Evolutionary conservation across 2,329 filamentous ascomycete genomes (phyloP).

Genomic region (Epichloe sibirici): DNA sequence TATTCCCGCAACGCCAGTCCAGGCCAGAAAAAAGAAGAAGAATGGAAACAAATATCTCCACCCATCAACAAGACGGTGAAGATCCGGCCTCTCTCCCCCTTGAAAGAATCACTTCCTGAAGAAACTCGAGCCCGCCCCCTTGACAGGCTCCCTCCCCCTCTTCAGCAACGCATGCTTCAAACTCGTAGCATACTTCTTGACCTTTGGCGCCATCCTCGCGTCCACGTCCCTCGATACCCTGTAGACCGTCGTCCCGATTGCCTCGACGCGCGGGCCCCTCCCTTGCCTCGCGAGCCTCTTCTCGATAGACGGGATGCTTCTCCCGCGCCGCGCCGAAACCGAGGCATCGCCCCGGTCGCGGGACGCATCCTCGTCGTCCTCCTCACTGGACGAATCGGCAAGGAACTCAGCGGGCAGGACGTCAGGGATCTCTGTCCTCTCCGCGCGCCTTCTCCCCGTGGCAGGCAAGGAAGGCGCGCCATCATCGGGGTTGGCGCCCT

Average conservation of each 20-base stretch:
- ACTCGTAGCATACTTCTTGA: constrained; percentile 28
- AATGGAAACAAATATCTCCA: background rate
- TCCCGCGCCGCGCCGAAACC: constrained; percentile 24
- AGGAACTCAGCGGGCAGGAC: constrained; percentile 42
- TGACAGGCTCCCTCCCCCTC: constrained; percentile 29
- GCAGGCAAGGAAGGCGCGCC: background rate
- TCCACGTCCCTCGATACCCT: constrained; percentile 35
- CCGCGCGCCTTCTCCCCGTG: constrained; percentile 14
- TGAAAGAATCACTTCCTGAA: constrained; percentile 17
- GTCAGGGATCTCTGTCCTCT: constrained; percentile 28
- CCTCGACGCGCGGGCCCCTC: constrained; percentile 31
- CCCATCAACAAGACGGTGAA: background rate
- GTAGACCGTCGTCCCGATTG: constrained; percentile 42
- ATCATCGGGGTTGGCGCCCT: background rate
- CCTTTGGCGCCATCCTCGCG: constrained; percentile 35
- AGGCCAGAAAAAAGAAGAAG: background rate
- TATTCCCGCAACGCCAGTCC: no score
- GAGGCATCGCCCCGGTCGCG: constrained; percentile 24
- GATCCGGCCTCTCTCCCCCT: background rate
- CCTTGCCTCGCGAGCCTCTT: constrained; percentile 24
- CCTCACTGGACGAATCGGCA: constrained; percentile 36
- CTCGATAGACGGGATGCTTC: constrained; percentile 31
- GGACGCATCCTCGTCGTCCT: constrained; percentile 28
- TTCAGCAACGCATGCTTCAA: constrained; percentile 33
- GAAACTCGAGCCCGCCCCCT: constrained; percentile 27